These are phyloP conservation scores for Trichopus zeylanicus DNA, from an alignment of 116 monocot species.

Conservation along the genomic window DNA sequence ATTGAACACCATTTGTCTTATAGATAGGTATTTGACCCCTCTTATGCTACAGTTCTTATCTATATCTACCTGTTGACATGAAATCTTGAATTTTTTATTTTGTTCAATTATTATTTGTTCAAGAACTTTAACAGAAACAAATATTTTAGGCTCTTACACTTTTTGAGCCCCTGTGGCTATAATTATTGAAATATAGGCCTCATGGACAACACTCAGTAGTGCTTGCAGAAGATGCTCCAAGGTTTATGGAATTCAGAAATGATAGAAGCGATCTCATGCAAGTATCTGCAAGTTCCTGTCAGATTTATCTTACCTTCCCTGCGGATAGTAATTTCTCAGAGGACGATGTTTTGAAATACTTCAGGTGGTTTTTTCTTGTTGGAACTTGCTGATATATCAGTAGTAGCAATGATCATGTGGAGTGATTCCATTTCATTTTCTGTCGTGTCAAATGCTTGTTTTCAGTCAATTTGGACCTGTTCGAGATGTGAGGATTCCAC, in stretches of 20 bases:
- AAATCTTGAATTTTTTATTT: too few relatives aligned
- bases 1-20: conserved; percentile 49
- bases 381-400: not conserved
- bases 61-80: too few relatives aligned
- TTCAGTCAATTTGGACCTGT: conserved; percentile 69
- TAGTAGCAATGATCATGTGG: not conserved
- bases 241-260: conserved; percentile 33
- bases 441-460: not conserved
- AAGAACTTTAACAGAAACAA: not conserved
- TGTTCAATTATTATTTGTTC: too few relatives aligned
- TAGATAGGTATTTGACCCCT: conserved; percentile 45
- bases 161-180: not conserved
- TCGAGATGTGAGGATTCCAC: conserved; percentile 73
- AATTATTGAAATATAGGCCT: conserved; percentile 30
- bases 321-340: conserved; percentile 69
- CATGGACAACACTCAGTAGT: conserved; percentile 75
- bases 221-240: conserved; percentile 52
- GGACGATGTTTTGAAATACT: conserved; percentile 68
- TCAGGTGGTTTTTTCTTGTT: conserved; percentile 38
- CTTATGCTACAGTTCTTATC: not conserved
- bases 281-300: conserved; percentile 33
- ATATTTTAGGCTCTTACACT: not conserved
- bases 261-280: conserved; percentile 25
- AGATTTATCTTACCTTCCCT: conserved; percentile 89
- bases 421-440: not conserved